These are phyloP conservation scores for Herpotrichia juniperi DNA, from an alignment of 2,329 filamentous ascomycete species.

Conservation along the genomic window DNA sequence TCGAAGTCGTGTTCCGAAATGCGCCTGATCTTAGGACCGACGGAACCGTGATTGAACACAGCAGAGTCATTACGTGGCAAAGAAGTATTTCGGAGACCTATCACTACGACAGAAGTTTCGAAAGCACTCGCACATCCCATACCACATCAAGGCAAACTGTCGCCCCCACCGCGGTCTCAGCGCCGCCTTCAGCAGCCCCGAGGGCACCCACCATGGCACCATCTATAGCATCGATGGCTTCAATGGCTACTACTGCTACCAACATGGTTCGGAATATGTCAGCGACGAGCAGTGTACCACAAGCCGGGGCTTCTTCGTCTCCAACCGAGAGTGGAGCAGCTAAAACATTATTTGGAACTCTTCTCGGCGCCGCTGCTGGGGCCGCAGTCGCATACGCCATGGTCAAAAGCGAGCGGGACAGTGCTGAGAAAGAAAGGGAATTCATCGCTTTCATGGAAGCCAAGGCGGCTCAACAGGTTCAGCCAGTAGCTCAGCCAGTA, in stretches of 20 bases:
- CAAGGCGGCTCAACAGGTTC: slow-evolving; percentile 35
- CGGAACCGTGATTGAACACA: slow-evolving; percentile 48
- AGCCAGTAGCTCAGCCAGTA: slow-evolving; percentile 29
- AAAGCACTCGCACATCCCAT: slow-evolving; percentile 31
- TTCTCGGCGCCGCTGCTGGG: slow-evolving; percentile 80
- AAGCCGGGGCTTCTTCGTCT: slow-evolving; percentile 21
- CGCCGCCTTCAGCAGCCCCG: slow-evolving; percentile 9
- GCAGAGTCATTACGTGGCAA: slow-evolving; percentile 52
- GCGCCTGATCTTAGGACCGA: slow-evolving; percentile 46
- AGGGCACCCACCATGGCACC: slow-evolving; percentile 27
- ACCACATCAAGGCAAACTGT: slow-evolving; percentile 28
- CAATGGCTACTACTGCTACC: slow-evolving; percentile 24
- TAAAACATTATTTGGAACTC: slow-evolving; percentile 73
- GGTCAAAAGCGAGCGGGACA: slow-evolving; percentile 63
- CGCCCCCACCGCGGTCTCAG: slow-evolving; percentile 24
- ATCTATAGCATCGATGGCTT: slow-evolving; percentile 27
- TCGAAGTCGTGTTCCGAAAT: slow-evolving; percentile 74
- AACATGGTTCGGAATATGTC: slow-evolving; percentile 40
- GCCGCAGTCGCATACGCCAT: slow-evolving; percentile 79
- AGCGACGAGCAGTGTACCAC: slow-evolving; percentile 34
- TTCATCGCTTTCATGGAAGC: slow-evolving; percentile 43
- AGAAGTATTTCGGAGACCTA: slow-evolving; percentile 39
- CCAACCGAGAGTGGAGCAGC: slow-evolving; percentile 56
- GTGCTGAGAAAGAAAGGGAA: slow-evolving; percentile 51
- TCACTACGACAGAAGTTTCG: slow-evolving; percentile 38